phyloP scores from a whole-genome alignment of 169 alveolate genomes.

The Plasmodium gallinaceum region DNA sequence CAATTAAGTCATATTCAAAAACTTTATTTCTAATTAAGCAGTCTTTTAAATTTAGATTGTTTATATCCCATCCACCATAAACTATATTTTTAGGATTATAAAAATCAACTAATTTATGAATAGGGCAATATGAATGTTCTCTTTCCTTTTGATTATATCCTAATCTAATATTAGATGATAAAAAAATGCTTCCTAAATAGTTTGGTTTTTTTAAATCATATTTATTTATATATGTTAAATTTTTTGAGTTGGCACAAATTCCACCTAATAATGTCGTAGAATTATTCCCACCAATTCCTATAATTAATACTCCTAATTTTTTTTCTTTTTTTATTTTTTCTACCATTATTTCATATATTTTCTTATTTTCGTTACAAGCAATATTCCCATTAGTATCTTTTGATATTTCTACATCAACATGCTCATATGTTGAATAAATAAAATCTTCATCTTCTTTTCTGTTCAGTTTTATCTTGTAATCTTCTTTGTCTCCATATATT shows the following conservation, averaged over 20 bases:
- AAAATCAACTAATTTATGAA: constrained; percentile 88
- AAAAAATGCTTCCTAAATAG: constrained; percentile 90
- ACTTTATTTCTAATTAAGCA: constrained; percentile 91
- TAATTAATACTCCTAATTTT: constrained; percentile 91
- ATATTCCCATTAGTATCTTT: constrained; percentile 10
- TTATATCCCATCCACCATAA: constrained; percentile 93
- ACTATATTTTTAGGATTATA: constrained; percentile 91
- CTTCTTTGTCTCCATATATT: constrained; percentile 4
- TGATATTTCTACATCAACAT: constrained; percentile 36
- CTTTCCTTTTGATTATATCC: constrained; percentile 82
- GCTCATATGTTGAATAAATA: constrained; percentile 39
- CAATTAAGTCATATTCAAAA: constrained; percentile 87
- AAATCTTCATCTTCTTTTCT: constrained; percentile 39
- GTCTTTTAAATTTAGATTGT: constrained; percentile 86
- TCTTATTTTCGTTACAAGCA: constrained; percentile 35
- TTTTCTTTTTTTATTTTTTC: constrained; percentile 36
- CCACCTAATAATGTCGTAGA: constrained; percentile 92
- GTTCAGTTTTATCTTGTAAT: constrained; percentile 5
- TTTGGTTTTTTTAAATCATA: constrained; percentile 88
- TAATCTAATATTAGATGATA: constrained; percentile 87
- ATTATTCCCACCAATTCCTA: constrained; percentile 94
- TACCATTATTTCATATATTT: constrained; percentile 30
- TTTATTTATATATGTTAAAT: constrained; percentile 89
- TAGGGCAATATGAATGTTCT: constrained; percentile 87
- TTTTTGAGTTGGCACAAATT: constrained; percentile 88